These are phyloP conservation scores for Neopestalotiopsis clavispora DNA, from an alignment of 2,329 filamentous ascomycete genomes.

Conservation along the genomic window DNA sequence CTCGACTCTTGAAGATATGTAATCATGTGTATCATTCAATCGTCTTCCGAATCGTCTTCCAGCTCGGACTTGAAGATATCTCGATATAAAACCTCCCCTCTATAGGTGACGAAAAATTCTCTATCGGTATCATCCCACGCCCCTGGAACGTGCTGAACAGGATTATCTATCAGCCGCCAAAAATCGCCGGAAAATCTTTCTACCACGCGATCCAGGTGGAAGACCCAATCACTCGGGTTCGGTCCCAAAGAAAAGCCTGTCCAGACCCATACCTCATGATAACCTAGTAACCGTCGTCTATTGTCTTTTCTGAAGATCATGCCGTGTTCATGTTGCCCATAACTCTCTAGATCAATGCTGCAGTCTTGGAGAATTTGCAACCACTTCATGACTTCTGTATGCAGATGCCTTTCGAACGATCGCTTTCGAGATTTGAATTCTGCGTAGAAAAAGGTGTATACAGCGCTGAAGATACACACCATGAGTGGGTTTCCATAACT, in stretches of 20 bases:
- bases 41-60: too few relatives aligned
- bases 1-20: too few relatives aligned
- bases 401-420: neutral
- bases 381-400: neutral
- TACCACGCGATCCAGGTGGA: neutral
- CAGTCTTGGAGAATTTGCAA: neutral
- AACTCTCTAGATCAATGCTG: neutral
- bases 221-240: neutral
- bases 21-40: too few relatives aligned
- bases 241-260: neutral
- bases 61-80: too few relatives aligned
- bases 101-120: too few relatives aligned
- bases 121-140: too few relatives aligned
- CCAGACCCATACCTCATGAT: too few relatives aligned
- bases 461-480: neutral
- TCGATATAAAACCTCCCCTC: too few relatives aligned
- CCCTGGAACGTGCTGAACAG: neutral
- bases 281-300: too few relatives aligned
- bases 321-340: neutral
- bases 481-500: neutral
- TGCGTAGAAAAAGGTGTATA: too few relatives aligned
- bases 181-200: neutral
- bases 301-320: neutral
- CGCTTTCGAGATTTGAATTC: too few relatives aligned
- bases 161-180: neutral